Base-by-base conservation (phyloP, 2,329 filamentous ascomycete species). In the Alternaria consortialis region DNA sequence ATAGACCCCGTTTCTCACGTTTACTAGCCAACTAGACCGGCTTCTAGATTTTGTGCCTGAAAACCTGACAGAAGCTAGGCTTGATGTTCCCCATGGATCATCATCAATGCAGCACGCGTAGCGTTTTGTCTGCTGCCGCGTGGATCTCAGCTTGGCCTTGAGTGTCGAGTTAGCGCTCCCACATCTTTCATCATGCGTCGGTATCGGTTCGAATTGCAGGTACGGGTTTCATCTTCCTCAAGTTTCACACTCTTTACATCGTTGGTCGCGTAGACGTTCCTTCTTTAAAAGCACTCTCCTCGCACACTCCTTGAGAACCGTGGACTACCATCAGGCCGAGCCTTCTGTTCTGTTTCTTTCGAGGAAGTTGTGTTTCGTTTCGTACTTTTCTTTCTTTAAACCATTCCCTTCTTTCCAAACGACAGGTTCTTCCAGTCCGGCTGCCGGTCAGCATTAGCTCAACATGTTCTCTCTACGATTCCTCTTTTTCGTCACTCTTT, bases 401-500 rank as follows among this genome's bases (percentile, higher is more conserved):
- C 46, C 58, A 63, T 63, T 46, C 47, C 67, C 62, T 64, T 58
- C 60, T 64, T 69, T 65, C 66, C 56, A 58, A 56, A 61, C 66
- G 58, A 67, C 47, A 58, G 55, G 31, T 53, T 56, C 34, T 60
- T 60, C 58, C 71, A 69, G 68, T 75, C 67, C 66, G 64, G 75
- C 76, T 78, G 76, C 76, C 74, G 76, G 76, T 72, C 76, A 78
- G 76, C 76, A 68, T 75, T 59, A 57, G 50, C 63, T 56, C 73
- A 77, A 62, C 59, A 80, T 80, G 77, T 65, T 74, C 63, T 76
- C 75, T 53, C 66, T 74, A 48, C 64, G 72, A 34, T 58, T 81
- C 53, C 64, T 82, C 54, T 68, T 83, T 65, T 70, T 86, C 60
- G 71, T 85, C 64, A 80, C 83, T 74, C 75, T 87, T 60, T 73